Conservation (phyloP, 768 basidiomycete genomes). For the Xerocomus brunneocitrinus region DNA sequence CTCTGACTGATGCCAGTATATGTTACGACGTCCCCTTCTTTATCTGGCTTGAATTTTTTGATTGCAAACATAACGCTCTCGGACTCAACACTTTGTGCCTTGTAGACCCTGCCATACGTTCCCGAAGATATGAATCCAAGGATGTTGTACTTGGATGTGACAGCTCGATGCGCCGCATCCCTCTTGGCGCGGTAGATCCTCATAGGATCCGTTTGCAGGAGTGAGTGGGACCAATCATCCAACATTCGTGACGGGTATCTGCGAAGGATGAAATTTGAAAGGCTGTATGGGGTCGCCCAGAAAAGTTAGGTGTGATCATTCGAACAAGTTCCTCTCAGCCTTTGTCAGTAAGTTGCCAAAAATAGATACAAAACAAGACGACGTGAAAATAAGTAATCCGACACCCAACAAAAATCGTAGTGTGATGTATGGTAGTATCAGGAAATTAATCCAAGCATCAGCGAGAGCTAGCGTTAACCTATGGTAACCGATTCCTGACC, state of each 20-base stretch:
- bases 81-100: conserved; percentile 75
- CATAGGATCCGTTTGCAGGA: conserved; percentile 68
- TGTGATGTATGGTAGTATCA: not conserved
- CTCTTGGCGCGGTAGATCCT: conserved; percentile 75
- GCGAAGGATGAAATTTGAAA: not conserved
- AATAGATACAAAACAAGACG: not conserved
- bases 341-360: not conserved
- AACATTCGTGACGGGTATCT: conserved; percentile 19
- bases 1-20: conserved; percentile 99
- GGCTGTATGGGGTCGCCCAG: not conserved
- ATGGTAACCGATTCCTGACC: too few species aligned
- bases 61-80: conserved; percentile 82
- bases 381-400: too few species aligned
- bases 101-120: conserved; percentile 98
- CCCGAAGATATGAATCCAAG: conserved; percentile 98
- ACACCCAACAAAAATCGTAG: not conserved
- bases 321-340: not conserved
- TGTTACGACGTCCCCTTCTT: conserved; percentile 92
- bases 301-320: too few species aligned
- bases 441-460: not conserved
- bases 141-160: conserved; percentile 82
- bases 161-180: conserved; percentile 61
- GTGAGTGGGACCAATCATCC: conserved; percentile 35
- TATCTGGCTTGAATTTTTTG: conserved; percentile 99
- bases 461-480: too few species aligned